phyloP scores from a whole-genome alignment of 768 basidiomycete genomes.

The Termitomyces bulborhizus region DNA sequence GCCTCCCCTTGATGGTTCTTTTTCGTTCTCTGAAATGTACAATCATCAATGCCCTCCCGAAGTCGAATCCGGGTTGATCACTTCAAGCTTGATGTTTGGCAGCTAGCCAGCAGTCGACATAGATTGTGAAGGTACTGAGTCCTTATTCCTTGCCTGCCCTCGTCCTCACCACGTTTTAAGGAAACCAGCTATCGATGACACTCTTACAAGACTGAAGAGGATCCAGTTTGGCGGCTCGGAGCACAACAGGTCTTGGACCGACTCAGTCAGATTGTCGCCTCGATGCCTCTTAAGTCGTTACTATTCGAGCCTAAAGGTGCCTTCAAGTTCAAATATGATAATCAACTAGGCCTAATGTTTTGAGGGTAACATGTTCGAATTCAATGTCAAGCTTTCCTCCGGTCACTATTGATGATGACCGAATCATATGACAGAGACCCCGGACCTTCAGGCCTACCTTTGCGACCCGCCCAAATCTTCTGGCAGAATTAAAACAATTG shows the following conservation, averaged over 20 bases:
- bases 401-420: no score
- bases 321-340: neutral
- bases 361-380: no score
- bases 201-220: neutral
- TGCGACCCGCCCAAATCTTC: no score
- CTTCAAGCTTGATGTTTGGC: conserved; percentile 7
- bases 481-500: no score
- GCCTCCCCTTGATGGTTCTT: conserved; percentile 17
- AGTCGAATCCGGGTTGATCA: conserved; percentile 4
- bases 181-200: conserved; percentile 4
- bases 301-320: neutral
- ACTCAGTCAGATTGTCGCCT: neutral
- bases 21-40: conserved; percentile 14
- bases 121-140: neutral
- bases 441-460: no score
- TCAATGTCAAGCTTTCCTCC: no score
- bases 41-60: conserved; percentile 15
- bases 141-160: neutral
- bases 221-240: neutral
- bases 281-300: neutral
- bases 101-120: conserved; percentile 1
- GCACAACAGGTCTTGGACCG: conserved; percentile 2
- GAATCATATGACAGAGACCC: no score
- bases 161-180: neutral
- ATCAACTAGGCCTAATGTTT: neutral